Base-by-base conservation (phyloP, 202 grass and related monocot species). In the Hordeum pubiflorum region DNA sequence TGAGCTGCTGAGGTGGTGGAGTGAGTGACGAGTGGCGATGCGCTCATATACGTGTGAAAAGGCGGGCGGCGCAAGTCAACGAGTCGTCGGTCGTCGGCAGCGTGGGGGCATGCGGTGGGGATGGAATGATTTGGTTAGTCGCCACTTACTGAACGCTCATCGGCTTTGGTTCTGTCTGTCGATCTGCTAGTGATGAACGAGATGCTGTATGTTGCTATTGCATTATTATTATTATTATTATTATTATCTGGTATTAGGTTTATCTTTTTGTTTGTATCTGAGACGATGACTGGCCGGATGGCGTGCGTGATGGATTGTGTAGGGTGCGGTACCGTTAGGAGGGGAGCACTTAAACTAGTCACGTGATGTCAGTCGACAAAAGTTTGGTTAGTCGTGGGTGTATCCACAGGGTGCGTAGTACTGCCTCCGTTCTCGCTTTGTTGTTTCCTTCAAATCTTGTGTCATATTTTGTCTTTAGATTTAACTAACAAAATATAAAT, bases 31-130 rank as follows among this genome's bases (percentile, higher is more conserved):
- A 31, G 24, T 0, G 32, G 33, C 20, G 18, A 38, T 7, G 0
- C 75, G 37, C 62, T 76, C 6, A 56, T 84, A 84, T 75, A 83
- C 81, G 41, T 81, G 82, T 71, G 86, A 88, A 84, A 88, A 27
- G 41, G 22, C 39, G 0, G 0, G 37, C 20, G 0, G 21, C 15
- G 2, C 32, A 0, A 29, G 76, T 80, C 81, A 84, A 37, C 11
- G 6, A 15, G 81, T 88, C 86, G 79, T 74, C 69, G 34, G 68
- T 83, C 74, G 23, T 13, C 69, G 69, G 65, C 13, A 29, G 2
- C 14, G 40, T 71, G 39, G 68, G 40, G 40, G 18, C 10, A 7
- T 2, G 23, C 1, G 69, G 68, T 46, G 67, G 41, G 26, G 68
- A 17, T 10, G 69, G 43, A 72, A 72, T 32, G 43, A 27, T 52